Evolutionary conservation across 352 stramenopile genomes (phyloP), one percentile per base, ranked within the genome.

Genomic region (Phytophthora quininea): DNA sequence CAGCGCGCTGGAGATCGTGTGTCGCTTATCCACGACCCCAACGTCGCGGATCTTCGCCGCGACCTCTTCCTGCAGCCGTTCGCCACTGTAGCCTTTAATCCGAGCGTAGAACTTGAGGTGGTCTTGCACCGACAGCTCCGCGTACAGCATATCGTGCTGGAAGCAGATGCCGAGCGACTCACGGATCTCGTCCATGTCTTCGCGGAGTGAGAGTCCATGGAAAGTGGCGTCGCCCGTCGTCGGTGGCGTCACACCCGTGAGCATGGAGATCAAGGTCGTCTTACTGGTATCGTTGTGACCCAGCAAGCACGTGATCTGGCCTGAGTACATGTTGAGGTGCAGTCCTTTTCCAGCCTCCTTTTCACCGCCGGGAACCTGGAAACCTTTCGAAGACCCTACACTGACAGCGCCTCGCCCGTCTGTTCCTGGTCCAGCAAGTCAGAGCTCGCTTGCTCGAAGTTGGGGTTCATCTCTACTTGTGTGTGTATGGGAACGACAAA

Each of bases 221-320:
- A 69, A 67, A 2, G 59, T 98, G n/a, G 80, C 84, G 8, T 88
- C 70, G 2, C 86, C 84, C 11, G 55, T 51, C 0, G 74, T 85
- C 0, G 84, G 66, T 31, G 76, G 66, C 12, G 78, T 74, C 50
- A 92, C 74, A 27, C 82, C 84, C 7, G 82, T 93, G 15, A 93
- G 76, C 79, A 97, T 96, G 61, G 52, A 98, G 64, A 71, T 80
- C 37, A 99, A 73, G 24, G 97, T 99, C 49, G 96, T 99, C 74
- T 99, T 99, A 8, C 93, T 92, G 24, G 80, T 79, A 31, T 84
- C 84, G 64, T 95, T 93, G 73, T 98, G 97, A 30, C 96, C 96
- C 38, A 98, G 96, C 30, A 98, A 82, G 69, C 94, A 88, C 29
- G 84, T 92, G 69, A 93, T 92, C 51, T 93, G 83, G 24, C 74